A percentile compares a stretch with the other conserved stretches of the same genome.
phyloP scores from a whole-genome alignment of 768 basidiomycete genomes.

The Strobilomyces dryophilus region DNA sequence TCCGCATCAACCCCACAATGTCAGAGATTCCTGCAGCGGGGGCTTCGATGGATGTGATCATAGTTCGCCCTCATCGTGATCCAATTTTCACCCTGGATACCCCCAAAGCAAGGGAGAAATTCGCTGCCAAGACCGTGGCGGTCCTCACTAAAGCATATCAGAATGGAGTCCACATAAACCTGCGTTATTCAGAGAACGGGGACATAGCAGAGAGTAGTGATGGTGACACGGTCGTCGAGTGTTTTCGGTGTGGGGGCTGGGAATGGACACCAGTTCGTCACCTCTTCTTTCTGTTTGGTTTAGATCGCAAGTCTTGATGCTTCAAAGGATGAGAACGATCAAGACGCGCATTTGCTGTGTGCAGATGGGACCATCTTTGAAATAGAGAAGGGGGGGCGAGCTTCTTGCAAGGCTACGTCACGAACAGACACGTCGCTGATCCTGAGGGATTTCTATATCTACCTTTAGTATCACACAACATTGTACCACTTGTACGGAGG shows the following conservation, averaged over 20 bases:
- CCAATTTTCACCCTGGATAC: slow-evolving; percentile 42
- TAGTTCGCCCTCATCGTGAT: slow-evolving; percentile 69
- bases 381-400: slow-evolving; percentile 60
- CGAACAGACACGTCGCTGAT: slow-evolving; percentile 26
- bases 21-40: slow-evolving; percentile 41
- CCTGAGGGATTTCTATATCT: slow-evolving; percentile 40
- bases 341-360: slow-evolving; percentile 68
- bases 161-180: slow-evolving; percentile 64
- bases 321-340: slow-evolving; percentile 53
- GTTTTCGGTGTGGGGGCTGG: slow-evolving; percentile 75
- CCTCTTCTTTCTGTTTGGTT: background rate
- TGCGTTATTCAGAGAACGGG: slow-evolving; percentile 51
- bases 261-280: slow-evolving; percentile 78
- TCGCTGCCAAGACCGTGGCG: slow-evolving; percentile 48
- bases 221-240: slow-evolving; percentile 66
- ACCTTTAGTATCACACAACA: slow-evolving; percentile 32
- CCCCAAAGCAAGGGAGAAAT: slow-evolving; percentile 41
- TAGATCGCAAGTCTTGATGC: background rate
- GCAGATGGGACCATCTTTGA: slow-evolving; percentile 69
- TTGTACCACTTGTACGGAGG: background rate
- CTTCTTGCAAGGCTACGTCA: slow-evolving; percentile 42
- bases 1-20: slow-evolving; percentile 69
- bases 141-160: slow-evolving; percentile 71
- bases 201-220: slow-evolving; percentile 37
- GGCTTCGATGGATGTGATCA: slow-evolving; percentile 64